A percentile compares a stretch with the other conserved stretches of the same genome.
phyloP scores from a whole-genome alignment of 495 filamentous ascomycete genomes.

The Annulohypoxylon stygium region DNA sequence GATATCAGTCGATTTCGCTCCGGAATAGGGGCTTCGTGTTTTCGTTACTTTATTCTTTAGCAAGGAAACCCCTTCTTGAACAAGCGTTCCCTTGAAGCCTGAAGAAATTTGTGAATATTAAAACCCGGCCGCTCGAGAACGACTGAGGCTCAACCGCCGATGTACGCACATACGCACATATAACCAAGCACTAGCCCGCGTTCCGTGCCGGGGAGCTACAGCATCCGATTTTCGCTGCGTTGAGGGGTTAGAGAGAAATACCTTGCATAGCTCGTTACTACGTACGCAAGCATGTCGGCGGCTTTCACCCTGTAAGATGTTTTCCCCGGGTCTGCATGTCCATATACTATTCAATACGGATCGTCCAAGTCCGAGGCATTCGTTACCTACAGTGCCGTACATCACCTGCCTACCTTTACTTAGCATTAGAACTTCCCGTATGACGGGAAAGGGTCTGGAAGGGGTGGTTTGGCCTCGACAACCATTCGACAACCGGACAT shows the following conservation, averaged over 20 bases:
- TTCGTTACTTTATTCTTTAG: constrained; percentile 11
- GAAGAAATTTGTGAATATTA: constrained; percentile 1
- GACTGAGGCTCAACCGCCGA: constrained; percentile 40
- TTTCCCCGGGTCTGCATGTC: constrained; percentile 20
- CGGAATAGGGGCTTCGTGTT: constrained; percentile 5
- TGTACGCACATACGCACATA: constrained; percentile 14
- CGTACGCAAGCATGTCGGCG: constrained; percentile 38
- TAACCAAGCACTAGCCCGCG: constrained; percentile 21
- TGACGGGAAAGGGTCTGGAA: constrained; percentile 16
- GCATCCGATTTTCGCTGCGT: constrained; percentile 43
- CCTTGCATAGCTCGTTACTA: constrained; percentile 40
- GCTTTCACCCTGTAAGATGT: constrained; percentile 30
- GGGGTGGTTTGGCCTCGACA: constrained; percentile 13
- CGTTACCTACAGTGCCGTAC: background rate
- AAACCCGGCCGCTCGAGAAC: constrained; percentile 23
- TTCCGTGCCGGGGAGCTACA: constrained; percentile 28
- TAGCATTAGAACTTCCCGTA: constrained; percentile 20
- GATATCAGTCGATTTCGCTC: constrained; percentile 24
- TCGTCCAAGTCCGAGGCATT: constrained; percentile 21
- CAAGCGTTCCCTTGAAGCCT: constrained; percentile 22
- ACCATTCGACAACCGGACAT: constrained; percentile 24
- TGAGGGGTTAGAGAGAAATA: constrained; percentile 26
- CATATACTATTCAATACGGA: constrained; percentile 31
- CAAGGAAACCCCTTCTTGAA: constrained; percentile 19
- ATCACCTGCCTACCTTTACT: constrained; percentile 6